Base-by-base conservation (phyloP, 164 flowering plant genomes). In the Buxus sempervirens region DNA sequence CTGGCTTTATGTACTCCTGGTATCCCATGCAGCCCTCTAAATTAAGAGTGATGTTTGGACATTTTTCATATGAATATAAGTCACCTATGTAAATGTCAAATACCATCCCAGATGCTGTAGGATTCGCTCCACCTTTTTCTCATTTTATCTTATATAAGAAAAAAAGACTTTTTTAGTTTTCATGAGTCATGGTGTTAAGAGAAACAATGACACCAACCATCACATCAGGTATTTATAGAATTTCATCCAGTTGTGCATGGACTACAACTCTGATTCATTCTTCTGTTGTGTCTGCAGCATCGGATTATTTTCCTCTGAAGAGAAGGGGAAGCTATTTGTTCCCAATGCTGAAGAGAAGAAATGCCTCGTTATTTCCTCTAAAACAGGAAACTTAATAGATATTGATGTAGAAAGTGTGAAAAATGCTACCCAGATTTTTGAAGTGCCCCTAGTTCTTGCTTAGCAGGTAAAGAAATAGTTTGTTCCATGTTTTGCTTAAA, bases 321-420 rank as follows among this genome's bases (percentile, higher is more conserved):
- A 84, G 67, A 90, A 93, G 67, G 98, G 79, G 15, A 83, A 80
- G 64, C 58, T 81, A 9, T 93, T 90, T 70, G 78, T 88, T 73
- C 95, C 95, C 4, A 68, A 83, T 49, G 82, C 91, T 56, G 85
- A 85, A 71, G 91, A 82, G 79, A 89, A 82, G 80, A 86, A 75
- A 69, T 93, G 93, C 73, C 67, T 59, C 0, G 27, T 82, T 14
- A 66, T 90, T 58, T 73, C 96, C 53, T 93, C 96, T 0, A 83
- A 80, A 76, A 84, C 97, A 25, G 97, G 96, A 66, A 86, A 80
- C 58, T 67, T 93, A 48, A 61, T 72, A 27, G 96, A 90, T 64
- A 83, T 90, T 55, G 88, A 86, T 59, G 73, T 88, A 49, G 82
- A 82, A 68, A 83, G 78, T 70, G 89, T 88, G 0, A 85, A 82